Percentiles rank a stretch among this genome's conserved stretches.
Conservation (phyloP, 768 basidiomycete genomes). For the Russula sp. region DNA sequence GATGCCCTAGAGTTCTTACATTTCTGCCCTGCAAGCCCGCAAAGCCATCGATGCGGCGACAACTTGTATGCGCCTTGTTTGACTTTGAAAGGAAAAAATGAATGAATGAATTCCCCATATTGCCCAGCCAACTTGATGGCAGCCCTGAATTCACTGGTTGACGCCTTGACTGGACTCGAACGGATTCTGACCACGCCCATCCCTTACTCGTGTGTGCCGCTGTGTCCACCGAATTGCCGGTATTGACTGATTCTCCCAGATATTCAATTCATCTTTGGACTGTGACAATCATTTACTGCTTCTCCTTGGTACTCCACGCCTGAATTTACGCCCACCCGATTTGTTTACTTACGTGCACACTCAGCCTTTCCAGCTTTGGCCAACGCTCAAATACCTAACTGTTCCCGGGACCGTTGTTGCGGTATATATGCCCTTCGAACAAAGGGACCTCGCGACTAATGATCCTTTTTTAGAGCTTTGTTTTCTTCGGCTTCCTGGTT, state of each 20-base stretch:
- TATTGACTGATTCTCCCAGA: constrained; percentile 28
- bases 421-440: constrained; percentile 29
- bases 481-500: constrained; percentile 68
- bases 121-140: constrained; percentile 39
- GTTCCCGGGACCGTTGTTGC: constrained; percentile 53
- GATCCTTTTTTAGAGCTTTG: constrained; percentile 40
- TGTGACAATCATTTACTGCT: constrained; percentile 53
- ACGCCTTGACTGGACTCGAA: constrained; percentile 62
- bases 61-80: constrained; percentile 37
- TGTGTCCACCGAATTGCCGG: background rate
- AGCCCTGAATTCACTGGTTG: constrained; percentile 49
- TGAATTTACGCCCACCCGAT: background rate
- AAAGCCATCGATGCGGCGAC: constrained; percentile 54
- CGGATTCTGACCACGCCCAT: constrained; percentile 71
- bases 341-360: constrained; percentile 8
- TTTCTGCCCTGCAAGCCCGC: constrained; percentile 50
- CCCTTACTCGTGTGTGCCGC: constrained; percentile 53
- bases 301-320: constrained; percentile 45
- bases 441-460: background rate
- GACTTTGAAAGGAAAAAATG: background rate
- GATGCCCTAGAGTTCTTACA: constrained; percentile 57
- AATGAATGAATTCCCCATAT: background rate
- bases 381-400: constrained; percentile 48
- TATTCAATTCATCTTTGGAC: constrained; percentile 65
- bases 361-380: constrained; percentile 61